Conservation (phyloP, 306 rosid genomes). For the Rubus idaeus region DNA sequence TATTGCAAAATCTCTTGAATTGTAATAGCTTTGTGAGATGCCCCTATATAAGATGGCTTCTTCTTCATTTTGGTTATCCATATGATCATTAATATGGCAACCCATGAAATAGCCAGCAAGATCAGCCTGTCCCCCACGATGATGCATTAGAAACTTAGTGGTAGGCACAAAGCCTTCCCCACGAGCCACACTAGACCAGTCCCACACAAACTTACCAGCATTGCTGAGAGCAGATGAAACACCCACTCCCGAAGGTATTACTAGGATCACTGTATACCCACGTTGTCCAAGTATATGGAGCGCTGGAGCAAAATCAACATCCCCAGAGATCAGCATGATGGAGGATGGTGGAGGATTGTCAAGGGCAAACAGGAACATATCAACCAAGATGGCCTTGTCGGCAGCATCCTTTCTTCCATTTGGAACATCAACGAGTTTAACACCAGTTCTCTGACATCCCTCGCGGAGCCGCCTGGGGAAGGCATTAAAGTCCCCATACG, state of each 20-base stretch:
- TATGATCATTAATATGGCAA: slow-evolving; percentile 53
- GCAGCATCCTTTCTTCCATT: slow-evolving; percentile 99
- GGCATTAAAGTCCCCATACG: slow-evolving; percentile 91
- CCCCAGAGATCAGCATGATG: slow-evolving; percentile 93
- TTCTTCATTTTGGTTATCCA: slow-evolving; percentile 64
- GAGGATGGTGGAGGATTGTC: slow-evolving; percentile 98
- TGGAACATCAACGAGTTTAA: slow-evolving; percentile 89
- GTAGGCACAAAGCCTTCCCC: slow-evolving; percentile 89
- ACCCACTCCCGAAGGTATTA: slow-evolving; percentile 83
- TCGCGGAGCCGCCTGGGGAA: slow-evolving; percentile 90
- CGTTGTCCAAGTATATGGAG: slow-evolving; percentile 98
- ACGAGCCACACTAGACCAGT: slow-evolving; percentile 92
- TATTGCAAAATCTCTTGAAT: slow-evolving; percentile 57
- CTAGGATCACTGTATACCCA: slow-evolving; percentile 86
- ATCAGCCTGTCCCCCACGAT: slow-evolving; percentile 53
- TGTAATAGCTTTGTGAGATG: slow-evolving; percentile 61
- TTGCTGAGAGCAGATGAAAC: slow-evolving; percentile 93
- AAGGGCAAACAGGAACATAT: slow-evolving; percentile 97
- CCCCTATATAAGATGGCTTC: slow-evolving; percentile 86
- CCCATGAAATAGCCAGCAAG: slow-evolving; percentile 68
- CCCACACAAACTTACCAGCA: slow-evolving; percentile 99
- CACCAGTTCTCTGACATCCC: slow-evolving; percentile 99
- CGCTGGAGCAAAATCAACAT: slow-evolving; percentile 92
- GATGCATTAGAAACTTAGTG: slow-evolving; percentile 49
- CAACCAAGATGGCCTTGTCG: slow-evolving; percentile 95